phyloP scores from a whole-genome alignment of 768 basidiomycete species.

The Grammothele lineata region DNA sequence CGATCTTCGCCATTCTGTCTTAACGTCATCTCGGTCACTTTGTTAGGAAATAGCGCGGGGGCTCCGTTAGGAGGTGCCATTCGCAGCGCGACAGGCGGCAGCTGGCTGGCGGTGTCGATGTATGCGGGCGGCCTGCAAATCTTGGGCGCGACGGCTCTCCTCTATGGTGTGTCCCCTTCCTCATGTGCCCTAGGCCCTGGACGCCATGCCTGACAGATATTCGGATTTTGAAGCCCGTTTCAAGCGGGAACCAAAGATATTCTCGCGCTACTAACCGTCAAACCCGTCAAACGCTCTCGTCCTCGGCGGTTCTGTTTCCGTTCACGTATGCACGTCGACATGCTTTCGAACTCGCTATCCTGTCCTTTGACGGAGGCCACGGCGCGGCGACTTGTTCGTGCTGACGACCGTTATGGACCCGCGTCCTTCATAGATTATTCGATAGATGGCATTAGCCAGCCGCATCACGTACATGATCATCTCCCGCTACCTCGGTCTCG shows the following conservation, averaged over 20 bases:
- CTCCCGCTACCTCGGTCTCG: no score
- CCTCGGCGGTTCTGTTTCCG: no score
- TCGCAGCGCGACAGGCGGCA: slow-evolving; percentile 11
- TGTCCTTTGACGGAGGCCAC: no score
- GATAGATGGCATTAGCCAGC: no score
- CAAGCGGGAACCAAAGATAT: slow-evolving; percentile 16
- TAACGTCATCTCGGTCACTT: neutral
- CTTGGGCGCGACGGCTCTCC: slow-evolving; percentile 13
- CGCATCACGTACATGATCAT: no score
- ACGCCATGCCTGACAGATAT: neutral
- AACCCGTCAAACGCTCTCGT: no score
- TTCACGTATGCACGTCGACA: no score
- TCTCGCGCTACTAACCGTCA: slow-evolving; percentile 7
- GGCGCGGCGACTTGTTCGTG: no score
- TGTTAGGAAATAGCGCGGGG: slow-evolving; percentile 16
- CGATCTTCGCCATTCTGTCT: neutral
- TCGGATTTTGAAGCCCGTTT: slow-evolving; percentile 11
- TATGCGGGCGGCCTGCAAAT: slow-evolving; percentile 22
- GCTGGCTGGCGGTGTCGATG: slow-evolving; percentile 20
- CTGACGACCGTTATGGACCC: no score
- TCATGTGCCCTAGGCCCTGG: no score
- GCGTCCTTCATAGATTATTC: no score
- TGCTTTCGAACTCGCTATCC: no score
- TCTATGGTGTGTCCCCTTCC: slow-evolving; percentile 15
- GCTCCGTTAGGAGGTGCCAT: slow-evolving; percentile 22